A percentile compares a stretch with the other conserved stretches of the same genome.
Conservation (phyloP, 805 yeast genomes). For the Nakazawaea wickerhamii region DNA sequence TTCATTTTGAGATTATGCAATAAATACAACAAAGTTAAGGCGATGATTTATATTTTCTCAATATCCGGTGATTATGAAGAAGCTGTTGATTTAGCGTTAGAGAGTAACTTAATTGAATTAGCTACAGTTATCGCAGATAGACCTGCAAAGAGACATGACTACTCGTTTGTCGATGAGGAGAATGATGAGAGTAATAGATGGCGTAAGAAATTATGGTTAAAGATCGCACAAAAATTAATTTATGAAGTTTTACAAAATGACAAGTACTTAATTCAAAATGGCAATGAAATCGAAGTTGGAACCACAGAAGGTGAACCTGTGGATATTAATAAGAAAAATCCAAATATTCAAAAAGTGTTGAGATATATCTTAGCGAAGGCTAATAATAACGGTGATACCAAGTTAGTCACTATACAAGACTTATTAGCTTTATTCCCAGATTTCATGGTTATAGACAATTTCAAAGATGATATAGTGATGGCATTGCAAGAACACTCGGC, state of each 20-base stretch:
- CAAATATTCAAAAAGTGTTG: slow-evolving; percentile 25
- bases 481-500: slow-evolving; percentile 72
- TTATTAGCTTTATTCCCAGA: slow-evolving; percentile 82
- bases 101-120: slow-evolving; percentile 49
- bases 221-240: slow-evolving; percentile 50
- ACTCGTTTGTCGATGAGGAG: slow-evolving; percentile 25
- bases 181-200: slow-evolving; percentile 32
- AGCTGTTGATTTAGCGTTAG: slow-evolving; percentile 72
- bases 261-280: slow-evolving; percentile 18
- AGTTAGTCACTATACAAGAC: slow-evolving; percentile 64
- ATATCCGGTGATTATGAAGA: slow-evolving; percentile 67
- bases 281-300: slow-evolving; percentile 9
- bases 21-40: slow-evolving; percentile 47
- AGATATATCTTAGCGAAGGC: slow-evolving; percentile 37
- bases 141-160: slow-evolving; percentile 38
- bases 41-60: slow-evolving; percentile 73
- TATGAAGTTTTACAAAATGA: slow-evolving; percentile 26
- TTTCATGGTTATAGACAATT: slow-evolving; percentile 70
- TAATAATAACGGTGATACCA: slow-evolving; percentile 19
- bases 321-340: slow-evolving; percentile 24
- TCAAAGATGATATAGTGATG: slow-evolving; percentile 76
- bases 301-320: slow-evolving; percentile 20
- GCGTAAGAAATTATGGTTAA: slow-evolving; percentile 70
- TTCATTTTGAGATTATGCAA: slow-evolving; percentile 72
- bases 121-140: slow-evolving; percentile 56